Evolutionary conservation across 768 basidiomycete genomes (phyloP), one percentile per base, ranked within the genome.

Genomic region (Leccinum olivaceopallidum): DNA sequence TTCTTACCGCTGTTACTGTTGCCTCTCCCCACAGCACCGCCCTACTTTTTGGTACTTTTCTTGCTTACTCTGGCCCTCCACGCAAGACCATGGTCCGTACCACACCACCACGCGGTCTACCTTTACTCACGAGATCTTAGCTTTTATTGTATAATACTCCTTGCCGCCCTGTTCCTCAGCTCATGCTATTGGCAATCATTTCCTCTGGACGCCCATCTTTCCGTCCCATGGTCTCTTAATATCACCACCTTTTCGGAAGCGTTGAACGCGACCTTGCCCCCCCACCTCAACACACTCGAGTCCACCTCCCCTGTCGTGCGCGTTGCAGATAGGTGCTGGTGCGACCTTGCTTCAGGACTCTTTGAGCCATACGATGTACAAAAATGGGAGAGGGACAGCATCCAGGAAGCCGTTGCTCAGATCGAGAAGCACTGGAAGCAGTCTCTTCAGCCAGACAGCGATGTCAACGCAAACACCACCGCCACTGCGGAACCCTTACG

Each of bases 111-210:
- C 44, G 0, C 30, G 44, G 44, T 20, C n/a, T 20, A 47, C 22
- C 44, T 42, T 20, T 36, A n/a, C 60, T 64, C 50, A 73, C 60
- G 18, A 26, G 7, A 59, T 6, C 51, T 2, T 60, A 94, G 92
- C 68, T 92, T 93, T 72, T 94, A 94, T 72, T 94, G 92, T 79
- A 88, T 94, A 57, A 80, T 92, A 24, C 81, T 94, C 22, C 84
- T 94, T 14, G 81, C 85, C 0, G 89, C 92, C n/a, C 81, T 94
- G 53, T 94, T 92, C 71, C 79, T 92, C 61, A 90, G 92, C 16
- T 90, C 92, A 18, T 94, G 92, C 72, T 93, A 93, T 74, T 94
- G 92, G 92, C 89, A 90, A 63, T 90, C 93, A 32, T 84, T 92
- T 59, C 83, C 87, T 24, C 72, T 86, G 52, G 82, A 86, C 61